Conservation (phyloP, 805 yeast genomes). For the Candida corydali region DNA sequence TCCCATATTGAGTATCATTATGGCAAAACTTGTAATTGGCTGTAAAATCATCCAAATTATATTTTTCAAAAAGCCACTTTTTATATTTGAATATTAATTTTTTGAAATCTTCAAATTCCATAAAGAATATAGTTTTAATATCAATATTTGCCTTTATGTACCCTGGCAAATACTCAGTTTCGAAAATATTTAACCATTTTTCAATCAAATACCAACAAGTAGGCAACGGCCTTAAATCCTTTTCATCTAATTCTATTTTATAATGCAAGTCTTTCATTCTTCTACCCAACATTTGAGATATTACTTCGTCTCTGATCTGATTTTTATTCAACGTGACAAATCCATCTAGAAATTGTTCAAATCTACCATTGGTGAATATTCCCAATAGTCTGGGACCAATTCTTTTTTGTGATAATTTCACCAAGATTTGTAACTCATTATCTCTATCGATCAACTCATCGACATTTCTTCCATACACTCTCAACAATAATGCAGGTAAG, state of each 20-base stretch:
- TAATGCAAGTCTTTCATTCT: conserved; percentile 93
- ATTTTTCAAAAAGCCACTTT: conserved; percentile 55
- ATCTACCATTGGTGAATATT: conserved; percentile 86
- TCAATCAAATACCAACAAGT: conserved; percentile 62
- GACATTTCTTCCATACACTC: conserved; percentile 88
- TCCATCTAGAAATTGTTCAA: conserved; percentile 87
- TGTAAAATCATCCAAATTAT: conserved; percentile 41
- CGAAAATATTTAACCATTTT: conserved; percentile 60
- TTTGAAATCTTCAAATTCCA: conserved; percentile 50
- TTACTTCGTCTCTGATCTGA: conserved; percentile 70
- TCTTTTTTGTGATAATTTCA: conserved; percentile 66
- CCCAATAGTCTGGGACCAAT: conserved; percentile 91
- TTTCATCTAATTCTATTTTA: conserved; percentile 66
- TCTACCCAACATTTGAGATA: conserved; percentile 82
- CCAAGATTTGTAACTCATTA: conserved; percentile 66
- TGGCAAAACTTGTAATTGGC: conserved; percentile 77
- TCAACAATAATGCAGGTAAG: conserved; percentile 61
- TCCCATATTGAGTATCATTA: conserved; percentile 96
- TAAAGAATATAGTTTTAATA: conserved; percentile 36
- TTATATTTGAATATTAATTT: conserved; percentile 48
- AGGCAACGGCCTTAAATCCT: conserved; percentile 52
- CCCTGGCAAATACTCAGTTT: conserved; percentile 38
- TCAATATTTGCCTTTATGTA: conserved; percentile 27
- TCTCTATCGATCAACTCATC: conserved; percentile 84
- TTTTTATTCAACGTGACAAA: conserved; percentile 71